Evolutionary conservation across 345 rosid genomes (phyloP).

Genomic region (Euclidium syriacum): DNA sequence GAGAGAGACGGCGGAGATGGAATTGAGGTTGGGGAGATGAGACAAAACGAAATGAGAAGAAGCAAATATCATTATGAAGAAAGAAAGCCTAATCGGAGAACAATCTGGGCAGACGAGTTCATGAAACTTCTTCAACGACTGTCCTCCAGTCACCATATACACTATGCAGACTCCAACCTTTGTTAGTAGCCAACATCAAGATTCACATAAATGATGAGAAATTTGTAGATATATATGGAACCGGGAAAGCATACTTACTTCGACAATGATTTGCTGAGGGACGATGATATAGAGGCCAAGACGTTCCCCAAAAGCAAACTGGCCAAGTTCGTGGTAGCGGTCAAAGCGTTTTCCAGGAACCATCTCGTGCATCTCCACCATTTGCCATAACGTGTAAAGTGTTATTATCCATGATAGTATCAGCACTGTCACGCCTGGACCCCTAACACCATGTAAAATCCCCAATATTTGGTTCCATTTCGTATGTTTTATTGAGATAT

Average conservation of each 20-base stretch:
- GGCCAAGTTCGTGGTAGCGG: constrained; percentile 69
- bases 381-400: constrained; percentile 71
- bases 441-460: constrained; percentile 31
- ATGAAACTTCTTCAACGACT: constrained; percentile 56
- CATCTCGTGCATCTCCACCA: constrained; percentile 85
- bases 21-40: constrained; percentile 59
- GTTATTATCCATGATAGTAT: constrained; percentile 63
- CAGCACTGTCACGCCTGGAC: constrained; percentile 46
- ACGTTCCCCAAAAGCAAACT: constrained; percentile 60
- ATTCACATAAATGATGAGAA: neutral
- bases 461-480: neutral
- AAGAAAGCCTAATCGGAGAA: constrained; percentile 39
- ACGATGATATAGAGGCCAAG: constrained; percentile 66
- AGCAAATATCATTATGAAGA: constrained; percentile 55
- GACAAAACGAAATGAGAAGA: constrained; percentile 54
- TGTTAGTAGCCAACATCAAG: neutral
- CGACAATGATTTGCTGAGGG: constrained; percentile 59
- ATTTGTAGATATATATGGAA: no score
- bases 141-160: constrained; percentile 60
- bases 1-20: constrained; percentile 47
- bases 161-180: constrained; percentile 49
- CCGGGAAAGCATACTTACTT: no score
- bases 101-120: constrained; percentile 36
- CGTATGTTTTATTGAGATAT: neutral
- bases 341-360: constrained; percentile 67